Base-by-base conservation (phyloP, 768 basidiomycete species). In the Strobilomyces echinocephalus region DNA sequence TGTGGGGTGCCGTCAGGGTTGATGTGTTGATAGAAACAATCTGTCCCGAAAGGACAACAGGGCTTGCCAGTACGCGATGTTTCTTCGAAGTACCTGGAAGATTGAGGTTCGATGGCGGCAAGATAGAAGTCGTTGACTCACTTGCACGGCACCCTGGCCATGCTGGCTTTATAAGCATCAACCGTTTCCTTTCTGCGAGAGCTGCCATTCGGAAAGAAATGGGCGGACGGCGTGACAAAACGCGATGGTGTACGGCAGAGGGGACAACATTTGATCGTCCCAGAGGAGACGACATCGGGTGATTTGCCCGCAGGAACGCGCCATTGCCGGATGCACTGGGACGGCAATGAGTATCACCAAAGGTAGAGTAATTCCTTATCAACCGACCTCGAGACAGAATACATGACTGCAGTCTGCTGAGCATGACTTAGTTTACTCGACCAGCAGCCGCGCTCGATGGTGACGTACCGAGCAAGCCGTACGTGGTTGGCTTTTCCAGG, bases 241-340 rank as follows among this genome's bases (percentile, higher is more conserved):
- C 76, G 79, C 39, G 88, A 86, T 5, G 75, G 62, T 3, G 76
- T 66, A 31, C 90, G 84, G 63, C 89, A 91, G 72, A 88, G 82
- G 0, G 90, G 89, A 62, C 90, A 92, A 41, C 78, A 82, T 73
- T 91, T 91, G 57, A 78, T 84, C 49, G 78, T 82, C 20, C 79
- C 80, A 6, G 84, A 82, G 35, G 72, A 68, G 21, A 80, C 65
- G 7, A 80, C 66, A 50, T 83, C 84, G 1, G 66, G 64, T 2
- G 73, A 71, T 64, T 82, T 85, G 18, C 74, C 78, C 9, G 67
- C 62, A n/a, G 78, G 78, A 57, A 81, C 80, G 26, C 90, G 81
- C 90, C 90, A 92, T 61, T 81, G 79, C 41, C 82, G 83, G 54
- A 92, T 87, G 64, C 90, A 92, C 85, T 90, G 59, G 26, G 14